Conservation (phyloP, 2,329 filamentous ascomycete genomes). For the Tolypocladium pustulatum region DNA sequence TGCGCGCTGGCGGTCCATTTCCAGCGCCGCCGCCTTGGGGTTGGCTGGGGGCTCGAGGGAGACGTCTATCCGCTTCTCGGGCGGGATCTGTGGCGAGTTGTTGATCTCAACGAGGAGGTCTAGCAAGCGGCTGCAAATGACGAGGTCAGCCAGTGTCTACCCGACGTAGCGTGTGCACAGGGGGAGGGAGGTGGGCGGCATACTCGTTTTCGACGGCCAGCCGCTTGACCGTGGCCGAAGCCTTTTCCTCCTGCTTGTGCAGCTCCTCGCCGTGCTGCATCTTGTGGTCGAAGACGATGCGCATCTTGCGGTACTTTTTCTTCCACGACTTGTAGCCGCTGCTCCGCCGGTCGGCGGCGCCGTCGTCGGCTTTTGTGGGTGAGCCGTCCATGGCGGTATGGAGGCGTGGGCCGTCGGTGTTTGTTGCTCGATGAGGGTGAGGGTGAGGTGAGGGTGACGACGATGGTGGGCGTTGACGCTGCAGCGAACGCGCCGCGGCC, state of each 20-base stretch:
- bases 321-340: conserved; percentile 60
- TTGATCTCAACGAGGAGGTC: conserved; percentile 89
- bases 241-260: conserved; percentile 72
- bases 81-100: conserved; percentile 65
- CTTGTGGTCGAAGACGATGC: conserved; percentile 63
- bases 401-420: background rate
- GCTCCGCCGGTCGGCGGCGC: conserved; percentile 27
- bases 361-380: conserved; percentile 31
- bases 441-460: background rate
- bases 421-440: background rate
- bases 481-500: background rate
- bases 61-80: conserved; percentile 65
- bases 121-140: conserved; percentile 59
- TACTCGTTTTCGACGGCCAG: conserved; percentile 91
- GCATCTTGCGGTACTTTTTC: conserved; percentile 95
- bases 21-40: conserved; percentile 19
- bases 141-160: conserved; percentile 5
- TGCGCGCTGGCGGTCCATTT: conserved; percentile 21
- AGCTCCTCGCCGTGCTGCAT: conserved; percentile 75
- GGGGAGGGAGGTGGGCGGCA: conserved; percentile 19
- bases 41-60: conserved; percentile 35
- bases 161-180: background rate
- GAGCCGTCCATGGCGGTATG: conserved; percentile 18
- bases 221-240: conserved; percentile 69
- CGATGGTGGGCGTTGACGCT: background rate